These are phyloP conservation scores for Penstemon eatonii DNA, from an alignment of 257 asterid genomes.

Conservation along the genomic window DNA sequence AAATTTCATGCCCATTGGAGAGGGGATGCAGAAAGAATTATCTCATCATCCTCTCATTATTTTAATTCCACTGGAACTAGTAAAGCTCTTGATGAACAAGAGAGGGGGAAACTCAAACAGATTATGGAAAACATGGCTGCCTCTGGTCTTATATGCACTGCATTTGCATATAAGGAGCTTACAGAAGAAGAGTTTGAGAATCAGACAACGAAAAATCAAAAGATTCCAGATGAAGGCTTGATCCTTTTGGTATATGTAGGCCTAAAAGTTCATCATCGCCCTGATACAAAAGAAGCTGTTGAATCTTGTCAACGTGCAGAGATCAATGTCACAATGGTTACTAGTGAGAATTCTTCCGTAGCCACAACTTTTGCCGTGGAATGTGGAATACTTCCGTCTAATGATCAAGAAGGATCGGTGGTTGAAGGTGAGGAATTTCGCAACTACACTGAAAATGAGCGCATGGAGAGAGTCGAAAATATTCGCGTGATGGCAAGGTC, in stretches of 20 bases:
- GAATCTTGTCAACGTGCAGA: conserved; percentile 63
- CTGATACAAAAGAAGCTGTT: conserved; percentile 64
- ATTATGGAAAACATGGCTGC: conserved; percentile 73
- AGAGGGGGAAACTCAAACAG: conserved; percentile 33
- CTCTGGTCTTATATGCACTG: conserved; percentile 66
- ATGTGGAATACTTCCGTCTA: conserved; percentile 60
- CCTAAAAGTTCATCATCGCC: conserved; percentile 67
- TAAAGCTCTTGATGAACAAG: conserved; percentile 26
- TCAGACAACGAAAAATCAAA: conserved; percentile 12
- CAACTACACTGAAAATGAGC: conserved; percentile 51
- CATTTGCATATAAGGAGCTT: conserved; percentile 58
- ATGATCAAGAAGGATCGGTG: conserved; percentile 33
- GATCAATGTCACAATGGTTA: conserved; percentile 68
- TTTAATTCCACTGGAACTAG: conserved; percentile 46
- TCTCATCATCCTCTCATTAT: conserved; percentile 53
- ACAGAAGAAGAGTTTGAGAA: conserved; percentile 9
- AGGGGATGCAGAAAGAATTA: conserved; percentile 82
- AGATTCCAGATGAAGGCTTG: conserved; percentile 38
- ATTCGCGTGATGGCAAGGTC: conserved; percentile 72
- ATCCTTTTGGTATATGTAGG: conserved; percentile 59
- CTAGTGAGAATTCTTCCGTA: conserved; percentile 73
- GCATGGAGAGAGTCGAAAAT: conserved; percentile 57
- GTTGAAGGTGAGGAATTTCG: conserved; percentile 70
- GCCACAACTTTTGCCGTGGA: conserved; percentile 75
- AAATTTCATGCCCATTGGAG: conserved; percentile 62